Percentiles rank a stretch among this genome's conserved stretches.
These are phyloP conservation scores for Chlamydomonas schloesseri DNA, from an alignment of 139 green algal genomes.

Conservation along the genomic window DNA sequence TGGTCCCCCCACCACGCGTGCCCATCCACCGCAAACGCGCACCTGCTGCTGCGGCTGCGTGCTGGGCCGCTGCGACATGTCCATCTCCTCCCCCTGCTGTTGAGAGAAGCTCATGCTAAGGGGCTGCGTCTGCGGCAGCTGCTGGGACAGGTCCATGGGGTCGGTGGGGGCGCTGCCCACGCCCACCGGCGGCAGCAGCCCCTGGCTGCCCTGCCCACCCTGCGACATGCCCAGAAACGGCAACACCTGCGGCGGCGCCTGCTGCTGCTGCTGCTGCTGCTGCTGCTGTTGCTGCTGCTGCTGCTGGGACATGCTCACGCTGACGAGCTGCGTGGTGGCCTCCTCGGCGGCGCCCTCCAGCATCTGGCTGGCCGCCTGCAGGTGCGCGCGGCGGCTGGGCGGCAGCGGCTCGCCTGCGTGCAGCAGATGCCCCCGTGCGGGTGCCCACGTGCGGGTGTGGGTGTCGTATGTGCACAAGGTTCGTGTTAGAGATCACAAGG, in stretches of 20 bases:
- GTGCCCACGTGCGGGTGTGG: neutral
- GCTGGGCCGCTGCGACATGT: neutral
- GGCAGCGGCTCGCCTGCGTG: neutral
- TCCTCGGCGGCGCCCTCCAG: neutral
- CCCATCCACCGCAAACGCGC: too few species aligned
- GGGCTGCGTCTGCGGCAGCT: neutral
- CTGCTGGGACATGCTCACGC: neutral
- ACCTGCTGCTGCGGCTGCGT: neutral
- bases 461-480: neutral
- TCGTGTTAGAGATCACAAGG: neutral
- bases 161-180: neutral
- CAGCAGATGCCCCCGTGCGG: neutral
- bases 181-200: neutral
- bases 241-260: neutral
- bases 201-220: neutral
- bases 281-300: neutral
- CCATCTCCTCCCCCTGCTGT: neutral
- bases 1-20: too few species aligned
- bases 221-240: neutral
- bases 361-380: conserved; percentile 2
- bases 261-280: neutral
- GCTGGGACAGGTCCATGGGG: neutral
- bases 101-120: neutral
- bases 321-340: too few species aligned
- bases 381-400: neutral